Conservation (phyloP, 176 grass and related monocot species). For the Thinopyrum elongatum region DNA sequence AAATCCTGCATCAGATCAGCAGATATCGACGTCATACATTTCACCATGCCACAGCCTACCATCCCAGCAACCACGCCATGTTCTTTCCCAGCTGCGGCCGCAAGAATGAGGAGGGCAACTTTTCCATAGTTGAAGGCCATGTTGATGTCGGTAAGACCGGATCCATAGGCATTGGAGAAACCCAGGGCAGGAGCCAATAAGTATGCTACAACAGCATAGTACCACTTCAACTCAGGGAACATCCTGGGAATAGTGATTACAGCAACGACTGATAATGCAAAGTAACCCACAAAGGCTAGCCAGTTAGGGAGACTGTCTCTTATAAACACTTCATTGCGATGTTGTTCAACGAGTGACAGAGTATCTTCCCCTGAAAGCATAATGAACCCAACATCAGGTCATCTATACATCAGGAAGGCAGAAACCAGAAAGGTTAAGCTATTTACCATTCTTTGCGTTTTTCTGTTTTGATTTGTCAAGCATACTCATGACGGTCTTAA, state of each 20-base stretch:
- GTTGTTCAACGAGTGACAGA: slow-evolving; percentile 39
- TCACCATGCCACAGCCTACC: slow-evolving; percentile 87
- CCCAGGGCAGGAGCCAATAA: slow-evolving; percentile 77
- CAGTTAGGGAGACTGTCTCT: slow-evolving; percentile 67
- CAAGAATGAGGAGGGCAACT: slow-evolving; percentile 81
- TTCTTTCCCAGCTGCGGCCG: slow-evolving; percentile 72
- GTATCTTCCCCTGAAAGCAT: slow-evolving; percentile 60
- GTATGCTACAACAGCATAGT: slow-evolving; percentile 86
- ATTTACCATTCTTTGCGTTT: slow-evolving; percentile 68
- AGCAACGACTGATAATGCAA: slow-evolving; percentile 43
- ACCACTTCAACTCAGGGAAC: slow-evolving; percentile 91
- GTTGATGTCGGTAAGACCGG: slow-evolving; percentile 95
- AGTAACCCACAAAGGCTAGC: slow-evolving; percentile 66
- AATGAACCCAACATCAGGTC: slow-evolving; percentile 5
- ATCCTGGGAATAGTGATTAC: slow-evolving; percentile 70
- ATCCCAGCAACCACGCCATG: slow-evolving; percentile 82
- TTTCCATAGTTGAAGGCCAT: slow-evolving; percentile 99
- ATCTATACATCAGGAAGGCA: not conserved
- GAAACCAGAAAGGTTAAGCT: not conserved
- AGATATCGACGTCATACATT: slow-evolving; percentile 80
- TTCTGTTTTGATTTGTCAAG: slow-evolving; percentile 51
- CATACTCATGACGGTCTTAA: slow-evolving; percentile 48
- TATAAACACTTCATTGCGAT: slow-evolving; percentile 72
- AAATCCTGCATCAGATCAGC: slow-evolving; percentile 98
- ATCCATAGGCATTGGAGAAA: slow-evolving; percentile 95